Evolutionary conservation across 2,329 filamentous ascomycete genomes (phyloP), one percentile per base, ranked within the genome.

Genomic region (Penicillium sp.): DNA sequence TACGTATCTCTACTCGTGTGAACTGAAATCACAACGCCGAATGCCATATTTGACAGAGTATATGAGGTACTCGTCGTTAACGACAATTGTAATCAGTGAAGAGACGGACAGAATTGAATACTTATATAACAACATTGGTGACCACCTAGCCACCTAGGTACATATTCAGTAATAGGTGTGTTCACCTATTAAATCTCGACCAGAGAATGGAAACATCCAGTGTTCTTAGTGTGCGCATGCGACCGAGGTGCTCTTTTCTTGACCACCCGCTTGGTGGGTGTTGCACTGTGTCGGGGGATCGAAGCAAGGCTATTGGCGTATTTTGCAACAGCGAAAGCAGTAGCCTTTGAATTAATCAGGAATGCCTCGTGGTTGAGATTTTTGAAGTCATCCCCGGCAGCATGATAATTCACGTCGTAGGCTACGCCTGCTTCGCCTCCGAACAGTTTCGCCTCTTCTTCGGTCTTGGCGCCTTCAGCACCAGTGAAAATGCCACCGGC

Each of bases 401-500:
- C 69, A 63, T 86, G 83, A 68, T 86, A 86, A 68, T 84, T 83
- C 18, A 71, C 67, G 62, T 86, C 82, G 60, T 80, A 83, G 34
- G 76, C 70, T n/a, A 77, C 72, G 39, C 80, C 88, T 1, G 84
- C 86, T 57, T 79, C 76, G 37, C 89, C 89, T n/a, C 89, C 89
- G 68, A 91, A 93, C 73, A 84, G 73, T 39, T 75, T 76, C 2
- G 74, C 82, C 68, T 92, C 86, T 34, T 84, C 79, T 47, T 80
- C 74, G 0, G 87, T 90, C 82, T 91, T 92, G 74, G 89, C 71
- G 13, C 82, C 87, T 72, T 92, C 89, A 1, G 89, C 89, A 38
- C 89, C 89, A 2, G 89, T 91, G 52, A 88, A 88, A 57, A 92
- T 84, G 31, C 89, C 89, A 25, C 89, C 88, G 1, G 84, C 84